Evolutionary conservation across 768 basidiomycete species (phyloP), one percentile per base, ranked within the genome.

Genomic region (Boletus rubroflammeus): DNA sequence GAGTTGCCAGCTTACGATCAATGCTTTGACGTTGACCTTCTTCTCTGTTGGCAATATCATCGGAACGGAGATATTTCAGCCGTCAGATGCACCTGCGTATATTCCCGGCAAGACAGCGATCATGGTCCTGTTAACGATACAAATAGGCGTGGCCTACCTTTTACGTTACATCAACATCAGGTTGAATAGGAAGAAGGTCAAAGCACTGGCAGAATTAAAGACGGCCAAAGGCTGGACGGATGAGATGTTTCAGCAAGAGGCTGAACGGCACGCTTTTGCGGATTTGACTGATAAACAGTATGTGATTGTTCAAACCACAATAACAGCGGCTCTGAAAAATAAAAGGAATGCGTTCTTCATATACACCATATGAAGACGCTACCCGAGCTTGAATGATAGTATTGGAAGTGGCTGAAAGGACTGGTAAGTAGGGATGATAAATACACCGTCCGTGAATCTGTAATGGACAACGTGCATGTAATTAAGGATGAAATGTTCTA

Each of bases 81-180:
- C 64, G 6, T 47, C 64, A 10, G 64, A 64, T 41, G 62, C 64
- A 6, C 64, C 64, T 0, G 50, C 47, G 8, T 73, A 73, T 53
- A 61, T 67, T 10, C 72, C 71, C 2, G 71, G 73, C 45, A 73
- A 75, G 57, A 58, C 70, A 23, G 48, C 68, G 9, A 67, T 75
- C 48, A 65, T 69, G 32, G 64, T 70, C 35, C 58, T 71, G 10
- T 59, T 67, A n/a, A 40, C 55, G 10, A 29, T 52, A 10, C 64
- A 65, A 28, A 56, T 66, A 1, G 63, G 62, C n/a, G 57, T 66
- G 10, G 60, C 63, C n/a, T 43, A 61, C 35, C 42, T 54, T 28
- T 55, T 64, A 38, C 53, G 56, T 13, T 53, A 47, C 36, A 64
- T 62, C 53, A 66, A 70, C 50, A n/a, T 57, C 23, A 40, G 42